These are phyloP conservation scores for Beauveria varroae DNA, from an alignment of 2,329 filamentous ascomycete species.

Conservation along the genomic window DNA sequence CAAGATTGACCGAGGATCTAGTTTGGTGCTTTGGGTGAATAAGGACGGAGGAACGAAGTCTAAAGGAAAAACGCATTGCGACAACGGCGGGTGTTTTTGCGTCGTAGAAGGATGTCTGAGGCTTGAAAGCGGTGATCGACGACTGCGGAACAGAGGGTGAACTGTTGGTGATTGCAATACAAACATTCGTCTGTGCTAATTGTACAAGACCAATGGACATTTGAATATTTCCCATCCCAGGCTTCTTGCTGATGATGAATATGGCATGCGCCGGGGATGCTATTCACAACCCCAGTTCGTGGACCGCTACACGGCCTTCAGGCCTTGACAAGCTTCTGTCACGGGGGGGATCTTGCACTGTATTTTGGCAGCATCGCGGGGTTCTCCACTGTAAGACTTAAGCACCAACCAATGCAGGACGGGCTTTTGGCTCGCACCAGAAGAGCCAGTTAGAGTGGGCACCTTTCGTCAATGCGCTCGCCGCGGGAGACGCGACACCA, in stretches of 20 bases:
- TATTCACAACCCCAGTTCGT: too few species aligned
- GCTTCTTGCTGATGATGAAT: too few species aligned
- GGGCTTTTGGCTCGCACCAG: not conserved
- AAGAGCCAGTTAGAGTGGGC: not conserved
- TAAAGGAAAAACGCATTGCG: too few species aligned
- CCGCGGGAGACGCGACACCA: not conserved
- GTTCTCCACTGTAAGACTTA: not conserved
- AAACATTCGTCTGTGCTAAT: too few species aligned
- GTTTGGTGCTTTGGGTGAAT: not conserved
- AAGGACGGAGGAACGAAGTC: not conserved
- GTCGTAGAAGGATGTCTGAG: too few species aligned
- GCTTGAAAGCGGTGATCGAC: too few species aligned
- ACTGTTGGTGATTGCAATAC: too few species aligned
- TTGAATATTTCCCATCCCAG: not conserved
- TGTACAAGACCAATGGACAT: too few species aligned
- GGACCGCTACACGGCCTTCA: not conserved
- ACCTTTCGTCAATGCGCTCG: not conserved
- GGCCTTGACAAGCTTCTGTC: not conserved
- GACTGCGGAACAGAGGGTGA: too few species aligned
- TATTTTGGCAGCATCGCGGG: not conserved
- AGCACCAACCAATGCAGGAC: not conserved
- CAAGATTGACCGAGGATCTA: not conserved
- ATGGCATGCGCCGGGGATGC: too few species aligned
- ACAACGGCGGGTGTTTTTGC: too few species aligned
- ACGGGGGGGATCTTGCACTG: not conserved